These are phyloP conservation scores for Dictyostelium capitatum DNA, from an alignment of 78 protist genomes.

Conservation along the genomic window DNA sequence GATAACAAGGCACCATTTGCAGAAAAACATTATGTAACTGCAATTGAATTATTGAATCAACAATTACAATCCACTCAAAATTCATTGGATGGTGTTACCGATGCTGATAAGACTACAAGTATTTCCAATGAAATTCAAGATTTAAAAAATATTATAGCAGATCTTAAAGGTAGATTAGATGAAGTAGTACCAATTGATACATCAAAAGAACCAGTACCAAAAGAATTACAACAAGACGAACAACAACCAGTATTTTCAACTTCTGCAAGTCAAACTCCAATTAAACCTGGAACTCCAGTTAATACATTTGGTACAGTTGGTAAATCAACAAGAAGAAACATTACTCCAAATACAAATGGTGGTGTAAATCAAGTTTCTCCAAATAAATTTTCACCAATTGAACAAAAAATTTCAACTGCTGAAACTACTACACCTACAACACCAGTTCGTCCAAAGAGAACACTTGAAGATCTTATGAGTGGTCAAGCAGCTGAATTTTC, in stretches of 20 bases:
- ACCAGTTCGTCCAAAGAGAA: conserved; percentile 22
- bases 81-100: neutral
- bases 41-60: conserved; percentile 15
- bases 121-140: conserved; percentile 41
- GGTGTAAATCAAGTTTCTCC: neutral
- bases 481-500: conserved; percentile 19
- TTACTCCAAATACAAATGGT: neutral
- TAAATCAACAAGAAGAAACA: conserved; percentile 17
- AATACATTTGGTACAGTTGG: conserved; percentile 58
- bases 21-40: conserved; percentile 29
- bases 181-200: conserved; percentile 73
- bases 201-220: conserved; percentile 69
- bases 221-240: conserved; percentile 30
- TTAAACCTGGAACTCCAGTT: conserved; percentile 3
- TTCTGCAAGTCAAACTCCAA: conserved; percentile 4
- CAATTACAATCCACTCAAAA: neutral
- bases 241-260: conserved; percentile 13
- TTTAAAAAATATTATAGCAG: conserved; percentile 29
- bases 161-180: conserved; percentile 22
- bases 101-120: neutral
- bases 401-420: neutral
- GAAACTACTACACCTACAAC: neutral
- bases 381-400: neutral
- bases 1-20: conserved; percentile 29
- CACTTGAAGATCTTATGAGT: conserved; percentile 53